A percentile compares a stretch with the other conserved stretches of the same genome.
phyloP scores from a whole-genome alignment of 345 rosid genomes.

The Brassica carinata region DNA sequence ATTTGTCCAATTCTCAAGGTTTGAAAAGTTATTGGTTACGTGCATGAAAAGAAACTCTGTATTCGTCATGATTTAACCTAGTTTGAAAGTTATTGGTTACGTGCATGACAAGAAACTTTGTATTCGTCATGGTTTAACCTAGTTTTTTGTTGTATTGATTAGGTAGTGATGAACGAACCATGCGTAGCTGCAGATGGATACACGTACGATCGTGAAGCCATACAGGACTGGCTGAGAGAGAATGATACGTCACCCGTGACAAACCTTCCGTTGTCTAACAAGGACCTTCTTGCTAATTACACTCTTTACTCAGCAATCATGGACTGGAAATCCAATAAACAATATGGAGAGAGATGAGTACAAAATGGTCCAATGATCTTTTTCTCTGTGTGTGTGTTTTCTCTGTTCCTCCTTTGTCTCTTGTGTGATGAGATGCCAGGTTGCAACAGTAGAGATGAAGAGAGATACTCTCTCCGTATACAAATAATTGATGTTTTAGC shows the following conservation, averaged over 20 bases:
- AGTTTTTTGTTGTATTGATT: not conserved
- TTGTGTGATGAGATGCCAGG: constrained; percentile 30
- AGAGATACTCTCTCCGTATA: not conserved
- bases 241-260: constrained; percentile 74
- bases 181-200: constrained; percentile 93
- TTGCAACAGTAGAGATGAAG: constrained; percentile 7
- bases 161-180: constrained; percentile 86
- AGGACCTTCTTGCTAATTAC: constrained; percentile 71
- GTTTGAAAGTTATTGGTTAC: not conserved
- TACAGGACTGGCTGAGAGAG: constrained; percentile 67
- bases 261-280: constrained; percentile 55
- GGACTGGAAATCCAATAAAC: constrained; percentile 68
- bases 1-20: constrained; percentile 85
- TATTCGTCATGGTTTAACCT: not conserved
- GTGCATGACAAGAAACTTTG: not conserved
- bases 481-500: no score
- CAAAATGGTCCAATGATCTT: not conserved
- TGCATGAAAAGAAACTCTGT: not conserved
- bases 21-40: not conserved
- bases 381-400: constrained; percentile 3
- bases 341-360: constrained; percentile 22
- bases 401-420: constrained; percentile 3
- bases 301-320: constrained; percentile 68
- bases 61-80: not conserved
- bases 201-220: constrained; percentile 71